Evolutionary conservation across 1,284 basidiomycete genomes (phyloP).

Genomic region (Rhizoctonia solani): DNA sequence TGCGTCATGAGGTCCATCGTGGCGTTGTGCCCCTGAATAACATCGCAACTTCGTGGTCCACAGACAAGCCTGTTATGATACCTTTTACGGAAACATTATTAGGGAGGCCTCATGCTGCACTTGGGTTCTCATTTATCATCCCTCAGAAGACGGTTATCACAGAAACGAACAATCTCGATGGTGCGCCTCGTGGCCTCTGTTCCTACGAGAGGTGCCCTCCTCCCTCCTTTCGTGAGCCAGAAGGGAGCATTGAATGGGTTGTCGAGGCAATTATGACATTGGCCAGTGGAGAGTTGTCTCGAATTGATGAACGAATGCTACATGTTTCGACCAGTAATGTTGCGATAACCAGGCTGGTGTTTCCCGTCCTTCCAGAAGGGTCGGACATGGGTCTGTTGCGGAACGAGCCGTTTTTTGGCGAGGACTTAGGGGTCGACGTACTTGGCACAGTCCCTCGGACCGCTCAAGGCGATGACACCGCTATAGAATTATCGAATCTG

Average conservation of each 20-base stretch:
- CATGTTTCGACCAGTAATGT: neutral
- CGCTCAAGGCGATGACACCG: neutral
- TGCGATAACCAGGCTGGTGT: constrained; percentile 4
- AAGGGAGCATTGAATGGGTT: constrained; percentile 26
- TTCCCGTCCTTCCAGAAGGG: constrained; percentile 4
- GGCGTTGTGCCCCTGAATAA: neutral
- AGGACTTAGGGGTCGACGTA: neutral
- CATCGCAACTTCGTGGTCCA: neutral
- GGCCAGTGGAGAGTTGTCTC: neutral
- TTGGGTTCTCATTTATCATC: constrained; percentile 12
- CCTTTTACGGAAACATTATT: constrained; percentile 1
- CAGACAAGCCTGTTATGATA: neutral
- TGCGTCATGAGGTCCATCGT: constrained; percentile 27
- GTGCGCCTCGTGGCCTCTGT: constrained; percentile 7
- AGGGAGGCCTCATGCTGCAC: neutral
- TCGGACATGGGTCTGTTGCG: constrained; percentile 5
- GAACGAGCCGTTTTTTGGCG: constrained; percentile 25
- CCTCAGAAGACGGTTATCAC: constrained; percentile 3
- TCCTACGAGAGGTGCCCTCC: constrained; percentile 1
- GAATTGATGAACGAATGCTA: constrained; percentile 10
- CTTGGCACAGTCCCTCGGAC: neutral
- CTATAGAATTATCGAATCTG: neutral
- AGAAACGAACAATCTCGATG: neutral
- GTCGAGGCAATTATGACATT: constrained; percentile 8
- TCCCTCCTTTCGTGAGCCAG: constrained; percentile 7